Percentiles rank a stretch among this genome's conserved stretches.
Evolutionary conservation across 441 rosid species (phyloP).

Genomic region (Daphne laureola): DNA sequence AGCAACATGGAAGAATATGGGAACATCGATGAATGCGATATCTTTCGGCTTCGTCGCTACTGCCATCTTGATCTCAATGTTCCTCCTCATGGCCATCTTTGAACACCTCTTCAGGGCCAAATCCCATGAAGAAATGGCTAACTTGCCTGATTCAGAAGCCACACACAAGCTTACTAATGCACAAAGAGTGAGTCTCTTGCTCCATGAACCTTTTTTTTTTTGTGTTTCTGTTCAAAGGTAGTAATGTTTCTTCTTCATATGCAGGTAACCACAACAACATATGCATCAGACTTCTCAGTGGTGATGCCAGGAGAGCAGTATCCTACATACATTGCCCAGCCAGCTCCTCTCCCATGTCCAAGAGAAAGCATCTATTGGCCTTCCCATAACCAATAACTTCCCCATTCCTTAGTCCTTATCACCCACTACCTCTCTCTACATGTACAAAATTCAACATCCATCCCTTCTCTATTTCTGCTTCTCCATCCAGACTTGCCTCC

Average conservation of each 20-base stretch:
- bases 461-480: no score
- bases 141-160: conserved; percentile 21
- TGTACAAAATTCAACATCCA: conserved; percentile 3
- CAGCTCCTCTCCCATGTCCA: conserved; percentile 74
- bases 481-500: no score
- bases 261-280: conserved; percentile 38
- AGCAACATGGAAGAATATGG: conserved; percentile 52
- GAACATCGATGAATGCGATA: conserved; percentile 56
- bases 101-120: conserved; percentile 58
- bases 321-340: conserved; percentile 81
- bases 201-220: neutral
- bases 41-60: conserved; percentile 74
- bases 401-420: conserved; percentile 18
- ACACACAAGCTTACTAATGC: conserved; percentile 28
- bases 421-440: conserved; percentile 5
- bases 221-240: neutral
- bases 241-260: neutral
- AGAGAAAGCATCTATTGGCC: conserved; percentile 75
- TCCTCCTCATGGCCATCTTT: conserved; percentile 66
- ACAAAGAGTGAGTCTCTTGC: conserved; percentile 31
- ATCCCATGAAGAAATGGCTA: conserved; percentile 34
- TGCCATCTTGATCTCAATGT: conserved; percentile 62
- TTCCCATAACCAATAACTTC: conserved; percentile 35
- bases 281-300: conserved; percentile 63
- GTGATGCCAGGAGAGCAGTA: conserved; percentile 80